These are phyloP conservation scores for Penicillium sp. DNA, from an alignment of 2,329 filamentous ascomycete genomes.

Conservation along the genomic window DNA sequence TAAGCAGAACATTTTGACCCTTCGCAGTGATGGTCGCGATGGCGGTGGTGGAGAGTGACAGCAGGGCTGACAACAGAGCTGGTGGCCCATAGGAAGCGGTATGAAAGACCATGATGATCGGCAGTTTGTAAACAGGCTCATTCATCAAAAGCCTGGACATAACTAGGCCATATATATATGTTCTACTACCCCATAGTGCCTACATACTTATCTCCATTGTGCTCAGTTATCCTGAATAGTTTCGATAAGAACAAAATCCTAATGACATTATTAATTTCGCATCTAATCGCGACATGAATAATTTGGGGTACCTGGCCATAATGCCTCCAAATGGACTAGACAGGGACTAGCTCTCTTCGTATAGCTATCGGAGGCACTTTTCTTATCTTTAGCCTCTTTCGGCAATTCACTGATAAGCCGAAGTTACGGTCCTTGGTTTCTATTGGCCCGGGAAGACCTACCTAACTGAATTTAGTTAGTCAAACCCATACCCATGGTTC, in stretches of 20 bases:
- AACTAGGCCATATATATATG: not conserved
- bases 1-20: not conserved
- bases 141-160: not conserved
- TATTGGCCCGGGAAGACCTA: too few relatives aligned
- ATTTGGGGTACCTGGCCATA: not conserved
- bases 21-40: not conserved
- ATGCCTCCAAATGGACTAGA: not conserved
- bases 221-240: not conserved
- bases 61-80: not conserved
- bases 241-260: not conserved
- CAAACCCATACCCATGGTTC: too few relatives aligned
- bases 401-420: too few relatives aligned
- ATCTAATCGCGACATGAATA: not conserved
- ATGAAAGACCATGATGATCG: not conserved
- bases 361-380: not conserved
- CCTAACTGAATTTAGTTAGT: too few relatives aligned
- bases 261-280: not conserved
- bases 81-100: not conserved
- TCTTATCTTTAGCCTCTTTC: too few relatives aligned
- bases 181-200: not conserved
- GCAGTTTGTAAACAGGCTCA: not conserved
- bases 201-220: not conserved
- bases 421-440: too few relatives aligned
- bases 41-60: not conserved
- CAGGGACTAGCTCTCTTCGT: not conserved